Conservation (phyloP, 257 asterid genomes). For the Solanum paucissectum region DNA sequence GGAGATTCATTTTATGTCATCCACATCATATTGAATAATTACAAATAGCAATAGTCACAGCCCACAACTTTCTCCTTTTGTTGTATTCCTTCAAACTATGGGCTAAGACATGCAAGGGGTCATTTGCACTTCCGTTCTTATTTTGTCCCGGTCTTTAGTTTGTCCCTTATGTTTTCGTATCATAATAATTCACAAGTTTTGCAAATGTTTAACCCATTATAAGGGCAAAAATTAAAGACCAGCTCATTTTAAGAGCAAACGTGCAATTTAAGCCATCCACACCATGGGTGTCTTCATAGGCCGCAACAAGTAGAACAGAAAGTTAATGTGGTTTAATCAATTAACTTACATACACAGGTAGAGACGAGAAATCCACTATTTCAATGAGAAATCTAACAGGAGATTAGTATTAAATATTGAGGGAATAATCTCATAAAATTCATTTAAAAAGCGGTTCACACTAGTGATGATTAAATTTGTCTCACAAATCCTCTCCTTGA, state of each 20-base stretch:
- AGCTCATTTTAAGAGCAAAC: background rate
- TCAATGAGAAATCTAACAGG: background rate
- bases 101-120: background rate
- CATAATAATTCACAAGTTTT: background rate
- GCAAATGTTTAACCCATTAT: background rate
- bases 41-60: background rate
- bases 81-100: background rate
- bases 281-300: background rate
- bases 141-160: background rate
- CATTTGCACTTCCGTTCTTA: background rate
- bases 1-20: background rate
- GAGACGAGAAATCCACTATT: background rate
- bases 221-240: background rate
- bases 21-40: background rate
- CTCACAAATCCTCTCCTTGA: background rate
- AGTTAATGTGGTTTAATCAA: background rate
- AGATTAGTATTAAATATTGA: background rate
- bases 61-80: background rate
- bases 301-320: background rate
- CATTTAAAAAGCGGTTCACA: background rate
- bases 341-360: background rate
- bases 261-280: background rate
- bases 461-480: background rate
- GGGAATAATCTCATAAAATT: background rate
- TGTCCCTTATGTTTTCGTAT: background rate